Evolutionary conservation across 2,329 filamentous ascomycete species (phyloP), one percentile per base, ranked within the genome.

Genomic region (Fusarium musae): DNA sequence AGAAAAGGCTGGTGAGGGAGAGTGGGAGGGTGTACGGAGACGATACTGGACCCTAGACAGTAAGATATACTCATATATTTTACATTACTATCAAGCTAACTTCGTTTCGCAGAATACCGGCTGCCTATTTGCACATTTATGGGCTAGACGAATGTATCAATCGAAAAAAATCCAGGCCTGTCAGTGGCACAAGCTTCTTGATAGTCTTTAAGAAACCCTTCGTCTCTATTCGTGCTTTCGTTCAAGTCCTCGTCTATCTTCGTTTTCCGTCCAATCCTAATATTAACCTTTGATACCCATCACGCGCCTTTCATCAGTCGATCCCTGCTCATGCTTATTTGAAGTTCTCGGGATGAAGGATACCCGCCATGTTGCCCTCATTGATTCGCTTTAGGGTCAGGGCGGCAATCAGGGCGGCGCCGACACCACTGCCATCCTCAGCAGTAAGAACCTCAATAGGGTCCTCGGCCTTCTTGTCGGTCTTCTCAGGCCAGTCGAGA

Each of bases 361-460:
- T 90, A 79, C 90, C 90, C 19, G 89, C 86, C 80, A 90, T 71
- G 78, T 91, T 92, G 59, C 90, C 90, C 57, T 87, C 85, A 79
- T 89, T 85, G 70, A 91, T 89, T 59, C 90, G 84, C 87, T 92
- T 89, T 72, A 92, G 82, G 19, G 90, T 92, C 80, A 92, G 80
- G 17, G 90, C 90, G 12, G 96, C 96, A 86, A 99, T 98, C 69
- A 99, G 85, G 9, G 96, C 96, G 49, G 96, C 96, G 75, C 96
- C 96, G n/a, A 98, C 96, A 89, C 96, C 96, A 74, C 93, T 96
- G 74, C 96, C 96, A 82, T 99, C 96, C 85, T 99, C 96, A 69
- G 96, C 95, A 52, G 95, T 92, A 74, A 96, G 83, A 75, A 98
- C 91, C 85, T 95, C 92, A 61, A 99, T 89, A 12, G 95, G 95